These are phyloP conservation scores for Lachancea meyersii DNA, from an alignment of 805 yeast genomes.

Conservation along the genomic window DNA sequence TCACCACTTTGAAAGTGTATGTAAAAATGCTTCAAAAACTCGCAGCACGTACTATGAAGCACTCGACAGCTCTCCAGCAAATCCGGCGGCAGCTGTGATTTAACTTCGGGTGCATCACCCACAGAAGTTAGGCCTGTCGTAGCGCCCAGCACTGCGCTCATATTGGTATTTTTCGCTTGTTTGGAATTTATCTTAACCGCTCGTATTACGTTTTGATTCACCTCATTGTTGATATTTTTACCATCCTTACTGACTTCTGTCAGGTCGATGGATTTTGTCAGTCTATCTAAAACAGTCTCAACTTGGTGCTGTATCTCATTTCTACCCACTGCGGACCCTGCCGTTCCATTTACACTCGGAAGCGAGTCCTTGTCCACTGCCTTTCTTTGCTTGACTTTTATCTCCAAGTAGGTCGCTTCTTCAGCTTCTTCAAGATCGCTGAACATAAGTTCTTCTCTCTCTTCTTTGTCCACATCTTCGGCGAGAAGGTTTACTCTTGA, in stretches of 20 bases:
- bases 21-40: constrained; percentile 74
- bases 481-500: constrained; percentile 33
- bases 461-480: constrained; percentile 35
- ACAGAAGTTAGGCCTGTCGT: constrained; percentile 18
- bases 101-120: constrained; percentile 28
- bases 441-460: constrained; percentile 43
- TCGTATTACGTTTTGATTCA: constrained; percentile 38
- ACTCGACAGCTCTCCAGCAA: constrained; percentile 48
- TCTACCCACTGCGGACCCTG: not conserved
- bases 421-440: constrained; percentile 46
- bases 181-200: constrained; percentile 50
- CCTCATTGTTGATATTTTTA: constrained; percentile 22
- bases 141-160: constrained; percentile 23
- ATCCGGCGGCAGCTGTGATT: constrained; percentile 31
- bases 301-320: constrained; percentile 21
- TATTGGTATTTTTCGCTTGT: constrained; percentile 38
- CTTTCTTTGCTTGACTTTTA: constrained; percentile 30
- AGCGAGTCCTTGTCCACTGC: constrained; percentile 11
- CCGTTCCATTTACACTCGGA: not conserved
- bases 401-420: constrained; percentile 47
- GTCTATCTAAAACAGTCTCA: constrained; percentile 13
- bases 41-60: constrained; percentile 67
- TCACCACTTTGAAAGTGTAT: constrained; percentile 48
- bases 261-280: constrained; percentile 25
- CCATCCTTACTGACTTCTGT: constrained; percentile 22